Percentiles rank a stretch among this genome's conserved stretches.
phyloP scores from a whole-genome alignment of 1,139 yeast genomes.

The Nakaseomyces uthaithaninus region DNA sequence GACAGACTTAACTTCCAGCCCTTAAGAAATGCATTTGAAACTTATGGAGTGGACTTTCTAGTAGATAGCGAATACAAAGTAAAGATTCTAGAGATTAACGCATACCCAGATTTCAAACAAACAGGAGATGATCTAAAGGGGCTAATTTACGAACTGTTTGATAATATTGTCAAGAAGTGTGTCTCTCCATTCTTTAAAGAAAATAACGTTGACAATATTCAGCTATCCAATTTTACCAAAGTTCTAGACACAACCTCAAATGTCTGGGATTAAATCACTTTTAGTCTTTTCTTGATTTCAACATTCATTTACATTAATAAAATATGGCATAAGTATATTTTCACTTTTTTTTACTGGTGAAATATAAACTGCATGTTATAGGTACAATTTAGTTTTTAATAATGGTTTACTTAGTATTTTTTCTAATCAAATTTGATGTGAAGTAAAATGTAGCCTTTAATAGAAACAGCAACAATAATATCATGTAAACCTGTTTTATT shows the following conservation, averaged over 20 bases:
- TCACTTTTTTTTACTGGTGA: too few species aligned
- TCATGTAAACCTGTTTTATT: too few species aligned
- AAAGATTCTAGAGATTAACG: slow-evolving; percentile 70
- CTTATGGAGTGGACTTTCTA: slow-evolving; percentile 81
- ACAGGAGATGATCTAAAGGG: slow-evolving; percentile 71
- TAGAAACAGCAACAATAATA: too few species aligned
- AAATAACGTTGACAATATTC: slow-evolving; percentile 9
- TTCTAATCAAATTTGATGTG: too few species aligned
- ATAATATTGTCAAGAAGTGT: slow-evolving; percentile 37
- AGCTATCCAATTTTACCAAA: slow-evolving; percentile 28
- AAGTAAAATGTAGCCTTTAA: too few species aligned
- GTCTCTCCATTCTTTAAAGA: slow-evolving; percentile 37
- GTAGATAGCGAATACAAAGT: slow-evolving; percentile 52
- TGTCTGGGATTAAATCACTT: slow-evolving; percentile 31
- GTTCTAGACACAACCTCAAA: slow-evolving; percentile 36
- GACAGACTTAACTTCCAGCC: slow-evolving; percentile 90
- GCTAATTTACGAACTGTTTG: slow-evolving; percentile 55
- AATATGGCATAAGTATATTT: background rate
- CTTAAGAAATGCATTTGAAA: slow-evolving; percentile 68
- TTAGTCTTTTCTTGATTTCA: too few species aligned
- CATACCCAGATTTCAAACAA: slow-evolving; percentile 95
- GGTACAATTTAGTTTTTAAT: too few species aligned
- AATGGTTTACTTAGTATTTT: too few species aligned
- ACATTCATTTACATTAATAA: background rate
- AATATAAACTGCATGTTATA: too few species aligned